phyloP scores from a whole-genome alignment of 352 stramenopile species.

The Globisporangium splendens region DNA sequence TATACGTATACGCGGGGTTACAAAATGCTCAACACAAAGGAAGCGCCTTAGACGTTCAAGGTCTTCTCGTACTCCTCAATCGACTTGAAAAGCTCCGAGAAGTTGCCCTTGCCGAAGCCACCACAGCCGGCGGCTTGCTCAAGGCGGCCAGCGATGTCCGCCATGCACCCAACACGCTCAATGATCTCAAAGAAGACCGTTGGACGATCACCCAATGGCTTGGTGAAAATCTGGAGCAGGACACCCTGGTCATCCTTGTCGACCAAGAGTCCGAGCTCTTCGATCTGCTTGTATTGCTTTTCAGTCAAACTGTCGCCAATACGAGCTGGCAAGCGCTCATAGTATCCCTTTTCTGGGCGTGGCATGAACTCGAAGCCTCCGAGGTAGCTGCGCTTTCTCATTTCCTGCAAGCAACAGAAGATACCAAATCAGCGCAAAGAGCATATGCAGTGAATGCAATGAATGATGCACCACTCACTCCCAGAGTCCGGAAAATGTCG shows the following conservation, averaged over 20 bases:
- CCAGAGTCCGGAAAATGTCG: conserved; percentile 94
- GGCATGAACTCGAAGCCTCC: conserved; percentile 88
- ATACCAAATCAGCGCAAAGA: neutral
- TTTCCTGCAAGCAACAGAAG: conserved; percentile 29
- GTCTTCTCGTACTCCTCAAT: conserved; percentile 90
- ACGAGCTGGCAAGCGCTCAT: conserved; percentile 80
- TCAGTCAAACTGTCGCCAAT: conserved; percentile 77
- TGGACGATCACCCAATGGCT: conserved; percentile 79
- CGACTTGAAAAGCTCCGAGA: conserved; percentile 90
- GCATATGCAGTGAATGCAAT: conserved; percentile 1
- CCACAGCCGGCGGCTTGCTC: conserved; percentile 80
- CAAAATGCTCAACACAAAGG: neutral
- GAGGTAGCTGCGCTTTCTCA: conserved; percentile 67
- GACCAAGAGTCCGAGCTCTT: conserved; percentile 91
- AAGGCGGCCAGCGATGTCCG: conserved; percentile 56
- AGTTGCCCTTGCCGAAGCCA: conserved; percentile 92
- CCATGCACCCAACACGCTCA: conserved; percentile 89
- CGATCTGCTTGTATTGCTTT: conserved; percentile 89
- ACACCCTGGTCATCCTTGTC: conserved; percentile 95
- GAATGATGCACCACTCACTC: conserved; percentile 11
- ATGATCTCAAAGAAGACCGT: conserved; percentile 94
- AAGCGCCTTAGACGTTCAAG: conserved; percentile 56
- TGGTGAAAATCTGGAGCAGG: conserved; percentile 91
- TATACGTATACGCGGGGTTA: conserved; percentile 3
- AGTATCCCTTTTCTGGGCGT: conserved; percentile 86